Base-by-base conservation (phyloP, 2,329 filamentous ascomycete genomes). In the Cadophora luteo-olivacea region DNA sequence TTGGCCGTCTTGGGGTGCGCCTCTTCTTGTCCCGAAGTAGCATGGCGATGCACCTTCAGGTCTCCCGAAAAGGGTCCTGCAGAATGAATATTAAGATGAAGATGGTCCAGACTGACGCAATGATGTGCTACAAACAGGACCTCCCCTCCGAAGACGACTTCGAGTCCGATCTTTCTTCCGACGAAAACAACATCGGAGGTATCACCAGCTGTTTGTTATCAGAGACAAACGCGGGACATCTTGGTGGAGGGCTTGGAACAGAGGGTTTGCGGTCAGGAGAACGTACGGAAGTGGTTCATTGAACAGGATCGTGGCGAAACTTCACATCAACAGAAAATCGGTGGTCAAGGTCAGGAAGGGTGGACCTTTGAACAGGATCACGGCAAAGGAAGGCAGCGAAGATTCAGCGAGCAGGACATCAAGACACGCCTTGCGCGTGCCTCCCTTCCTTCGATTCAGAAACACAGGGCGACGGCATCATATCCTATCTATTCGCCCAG, bases 321-420 rank as follows among this genome's bases (percentile, higher is more conserved):
- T 9, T 24, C 12, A 58, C 55, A 38, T 24, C 55, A 58, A 22
- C 55, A 38, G 55, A 58, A 8, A 8, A 19, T 38, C 32, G 19
- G 7, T 38, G n/a, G 32, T 24, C 55, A 38, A 38, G 24, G 55
- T 14, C 55, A 14, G 33, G 55, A 58, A 29, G 11, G 19, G n/a
- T 14, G 32, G 14, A 55, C 29, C 22, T 4, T 55, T n/a, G 45
- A 62, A 14, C 49, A 61, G 1, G 25, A 55, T 52, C 29, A 24
- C 51, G 57, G 38, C 12, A 24, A 65, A 4, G 63, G 51, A 54
- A 64, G 33, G 19, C 25, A 22, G 29, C 64, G 66, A 38, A 68
- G 66, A 54, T 70, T 63, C 65, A 74, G 73, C 65, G 69, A 72
- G 52, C 73, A 73, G 58, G 70, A 73, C 61, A 63, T 70, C 62